Base-by-base conservation (phyloP, 345 rosid genomes). In the Schrenkiella parvula region DNA sequence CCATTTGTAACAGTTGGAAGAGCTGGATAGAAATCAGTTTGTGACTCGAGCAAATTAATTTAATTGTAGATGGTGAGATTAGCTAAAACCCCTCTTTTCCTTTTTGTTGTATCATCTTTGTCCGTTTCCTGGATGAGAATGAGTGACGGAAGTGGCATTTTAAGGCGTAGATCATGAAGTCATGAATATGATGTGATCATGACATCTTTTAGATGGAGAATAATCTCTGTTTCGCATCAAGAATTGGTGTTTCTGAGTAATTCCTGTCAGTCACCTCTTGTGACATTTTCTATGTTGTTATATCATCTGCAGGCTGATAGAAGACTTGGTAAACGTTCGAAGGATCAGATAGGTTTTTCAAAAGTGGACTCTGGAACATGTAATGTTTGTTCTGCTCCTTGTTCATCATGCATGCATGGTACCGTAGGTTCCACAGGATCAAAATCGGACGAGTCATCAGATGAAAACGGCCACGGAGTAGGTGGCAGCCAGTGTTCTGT, bases 341-440 rank as follows among this genome's bases (percentile, higher is more conserved):
- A 52, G 85, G 81, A 77, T 80, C 85, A 63, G 71, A 82, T 76
- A 64, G 81, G 67, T 81, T 73, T 23, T 55, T 55, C 73, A 29
- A 75, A 73, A 72, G 72, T 64, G 69, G 89, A 91, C 73, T 89
- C 92, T 68, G 96, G 98, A 77, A 91, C 86, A 66, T 86, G 92
- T 73, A 87, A 85, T 78, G 88, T 85, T 64, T 88, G 90, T 77
- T 89, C 83, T 35, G 85, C 97, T 72, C 88, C 95, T 76, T 85
- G 96, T 82, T 88, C 91, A 57, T 93, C 93, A 43, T 90, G 97
- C 72, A 86, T 81, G 88, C 96, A 89, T 73, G 85, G 73, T 64
- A 81, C 73, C 60, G 56, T 60, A 52, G 83, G 79, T 72, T 70
- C 48, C 66, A 80, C 80, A 82, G 90, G 82, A 66, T 80, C 83